Base-by-base conservation (phyloP, 164 flowering plant species). In the Buxus sempervirens region DNA sequence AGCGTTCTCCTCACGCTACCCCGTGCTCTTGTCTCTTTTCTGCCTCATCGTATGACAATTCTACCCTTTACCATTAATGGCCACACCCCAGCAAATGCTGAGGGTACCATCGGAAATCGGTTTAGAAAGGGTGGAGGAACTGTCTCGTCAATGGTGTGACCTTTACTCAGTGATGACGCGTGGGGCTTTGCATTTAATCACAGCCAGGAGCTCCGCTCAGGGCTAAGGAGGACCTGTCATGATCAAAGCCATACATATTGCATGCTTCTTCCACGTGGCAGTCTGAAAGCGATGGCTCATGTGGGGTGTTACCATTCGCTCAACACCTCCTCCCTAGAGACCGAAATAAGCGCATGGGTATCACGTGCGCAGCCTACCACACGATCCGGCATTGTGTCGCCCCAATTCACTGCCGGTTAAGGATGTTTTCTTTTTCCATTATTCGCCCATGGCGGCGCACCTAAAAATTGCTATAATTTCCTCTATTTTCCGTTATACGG, bases 301-400 rank as follows among this genome's bases (percentile, higher is more conserved):
- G 58, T 19, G 59, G 51, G 14, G 12, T 45, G 51, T 45, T 45
- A 45, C 51, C 18, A 45, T 45, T 10, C 51, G 51, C 51, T 45
- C 38, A 3, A 32, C 7, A 32, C 38, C 3, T n/a, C n/a, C 38
- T 3, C 38, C 38, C 38, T 32, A 32, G 7, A 32, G 7, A 32
- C 5, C 7, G 38, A 3, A 3, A 45, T 45, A 10, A 42, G 70
- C 68, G 78, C 66, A 76, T 76, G 75, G 75, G 72, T 28, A 26
- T 71, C 78, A 67, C 67, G 78, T 67, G 78, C 74, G 59, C 54
- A 12, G 21, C 61, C 57, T 24, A 48, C 23, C 23, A 12, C 20
- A 23, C 7, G 25, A 24, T 51, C 75, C 71, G 75, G 71, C 78
- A 75, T 49, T 55, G 36, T 23, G 36, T 23, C 67, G 21, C 60